These are phyloP conservation scores for Ustilago bromivora DNA, from an alignment of 1,284 basidiomycete species.

Conservation along the genomic window DNA sequence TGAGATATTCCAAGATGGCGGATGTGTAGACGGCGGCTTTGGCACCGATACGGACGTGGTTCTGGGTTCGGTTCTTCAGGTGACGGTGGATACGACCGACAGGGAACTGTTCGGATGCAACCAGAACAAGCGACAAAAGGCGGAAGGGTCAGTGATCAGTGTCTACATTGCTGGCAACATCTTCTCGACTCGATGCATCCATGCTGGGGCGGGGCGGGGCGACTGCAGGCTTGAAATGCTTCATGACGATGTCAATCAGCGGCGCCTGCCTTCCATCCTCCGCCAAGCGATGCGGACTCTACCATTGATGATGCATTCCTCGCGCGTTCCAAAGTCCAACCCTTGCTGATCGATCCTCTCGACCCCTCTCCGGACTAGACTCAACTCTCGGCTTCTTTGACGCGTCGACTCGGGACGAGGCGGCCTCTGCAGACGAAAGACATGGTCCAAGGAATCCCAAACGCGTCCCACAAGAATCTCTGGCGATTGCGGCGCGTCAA, in stretches of 20 bases:
- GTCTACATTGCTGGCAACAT: not conserved
- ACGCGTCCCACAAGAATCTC: not conserved
- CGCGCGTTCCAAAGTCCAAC: not conserved
- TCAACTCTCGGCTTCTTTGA: not conserved
- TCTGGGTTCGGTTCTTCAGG: conserved; percentile 89
- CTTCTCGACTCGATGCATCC: not conserved
- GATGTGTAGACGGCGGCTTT: conserved; percentile 93
- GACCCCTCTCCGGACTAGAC: not conserved
- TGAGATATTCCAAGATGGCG: conserved; percentile 89
- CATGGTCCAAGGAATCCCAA: not conserved
- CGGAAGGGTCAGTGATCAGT: conserved; percentile 10
- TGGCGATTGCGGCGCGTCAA: conserved; percentile 10
- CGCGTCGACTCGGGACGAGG: conserved; percentile 6
- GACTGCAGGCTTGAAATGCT: not conserved
- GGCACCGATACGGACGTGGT: conserved; percentile 91
- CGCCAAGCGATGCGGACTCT: not conserved
- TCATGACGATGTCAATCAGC: not conserved
- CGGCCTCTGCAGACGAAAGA: not conserved
- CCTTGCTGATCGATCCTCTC: not conserved
- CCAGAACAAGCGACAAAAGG: not conserved
- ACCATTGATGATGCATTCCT: not conserved
- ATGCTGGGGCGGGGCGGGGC: not conserved
- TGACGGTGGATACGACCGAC: conserved; percentile 95
- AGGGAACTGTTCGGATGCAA: conserved; percentile 76
- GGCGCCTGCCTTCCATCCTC: not conserved